Percentiles rank a stretch among this genome's conserved stretches.
Conservation (phyloP, 2,329 filamentous ascomycete species). For the Cordyceps cateniannulata region DNA sequence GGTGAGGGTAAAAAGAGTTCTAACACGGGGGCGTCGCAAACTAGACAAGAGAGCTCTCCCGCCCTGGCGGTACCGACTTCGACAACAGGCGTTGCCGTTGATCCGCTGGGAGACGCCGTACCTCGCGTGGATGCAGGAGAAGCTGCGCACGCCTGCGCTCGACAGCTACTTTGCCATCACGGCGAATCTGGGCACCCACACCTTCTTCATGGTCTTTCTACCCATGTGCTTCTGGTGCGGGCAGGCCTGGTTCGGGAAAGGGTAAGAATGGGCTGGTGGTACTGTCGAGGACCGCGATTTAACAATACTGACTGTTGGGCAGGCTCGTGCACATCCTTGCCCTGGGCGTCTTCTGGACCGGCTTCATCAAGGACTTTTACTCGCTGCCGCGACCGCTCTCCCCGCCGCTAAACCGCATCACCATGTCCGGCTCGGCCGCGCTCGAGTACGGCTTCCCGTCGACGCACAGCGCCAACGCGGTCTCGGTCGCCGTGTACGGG, state of each 20-base stretch:
- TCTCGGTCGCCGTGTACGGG: constrained; percentile 84
- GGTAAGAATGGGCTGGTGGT: constrained; percentile 49
- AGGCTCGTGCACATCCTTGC: constrained; percentile 71
- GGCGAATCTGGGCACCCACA: constrained; percentile 94
- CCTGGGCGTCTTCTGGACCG: constrained; percentile 76
- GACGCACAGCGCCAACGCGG: constrained; percentile 93
- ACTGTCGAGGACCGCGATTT: neutral
- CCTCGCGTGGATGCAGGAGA: constrained; percentile 78
- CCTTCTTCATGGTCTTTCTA: constrained; percentile 95
- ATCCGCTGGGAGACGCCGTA: constrained; percentile 94
- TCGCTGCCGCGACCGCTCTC: constrained; percentile 89
- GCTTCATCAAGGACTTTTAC: constrained; percentile 89
- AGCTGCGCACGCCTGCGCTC: constrained; percentile 71
- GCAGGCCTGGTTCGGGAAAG: constrained; percentile 76
- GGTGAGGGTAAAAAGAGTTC: neutral
- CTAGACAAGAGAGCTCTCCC: constrained; percentile 78
- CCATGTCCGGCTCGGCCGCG: constrained; percentile 92
- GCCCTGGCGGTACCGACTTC: constrained; percentile 78
- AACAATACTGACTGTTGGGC: neutral
- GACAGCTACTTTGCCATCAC: constrained; percentile 97
- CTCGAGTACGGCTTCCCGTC: constrained; percentile 97
- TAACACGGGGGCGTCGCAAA: neutral
- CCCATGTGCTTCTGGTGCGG: constrained; percentile 97
- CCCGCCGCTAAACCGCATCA: constrained; percentile 87
- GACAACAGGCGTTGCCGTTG: constrained; percentile 75